Percentiles rank a stretch among this genome's conserved stretches.
phyloP scores from a whole-genome alignment of 345 rosid genomes.

The Heritiera littoralis region DNA sequence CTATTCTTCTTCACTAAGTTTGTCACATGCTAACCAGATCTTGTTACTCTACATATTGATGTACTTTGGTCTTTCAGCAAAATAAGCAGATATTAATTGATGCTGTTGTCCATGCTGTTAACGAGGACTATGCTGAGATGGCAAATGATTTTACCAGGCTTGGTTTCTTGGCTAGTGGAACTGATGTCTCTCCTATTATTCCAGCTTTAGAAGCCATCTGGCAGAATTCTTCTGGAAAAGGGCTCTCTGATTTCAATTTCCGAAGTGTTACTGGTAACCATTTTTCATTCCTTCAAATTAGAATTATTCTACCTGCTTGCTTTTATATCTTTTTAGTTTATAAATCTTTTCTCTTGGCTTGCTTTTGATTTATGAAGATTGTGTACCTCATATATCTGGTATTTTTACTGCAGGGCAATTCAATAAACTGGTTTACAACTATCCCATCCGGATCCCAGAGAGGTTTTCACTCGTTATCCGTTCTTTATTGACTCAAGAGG shows the following conservation, averaged over 20 bases:
- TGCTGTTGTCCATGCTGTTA: conserved; percentile 98
- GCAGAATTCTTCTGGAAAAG: conserved; percentile 95
- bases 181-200: conserved; percentile 93
- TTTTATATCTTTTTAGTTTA: neutral
- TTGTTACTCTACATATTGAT: conserved; percentile 13
- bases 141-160: conserved; percentile 99
- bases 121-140: conserved; percentile 96
- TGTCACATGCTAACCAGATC: neutral
- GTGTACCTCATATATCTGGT: conserved; percentile 21
- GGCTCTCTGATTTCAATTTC: conserved; percentile 92
- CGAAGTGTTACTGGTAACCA: conserved; percentile 83
- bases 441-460: conserved; percentile 97
- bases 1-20: conserved; percentile 13
- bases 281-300: conserved; percentile 12
- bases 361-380: conserved; percentile 2
- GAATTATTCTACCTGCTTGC: neutral
- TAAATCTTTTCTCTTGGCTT: neutral
- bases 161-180: conserved; percentile 93
- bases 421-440: conserved; percentile 84
- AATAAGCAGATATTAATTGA: conserved; percentile 95
- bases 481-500: conserved; percentile 91
- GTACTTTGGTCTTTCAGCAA: conserved; percentile 62
- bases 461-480: conserved; percentile 96
- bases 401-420: conserved; percentile 66
- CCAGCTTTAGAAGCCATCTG: conserved; percentile 98